Evolutionary conservation across 2,329 filamentous ascomycete genomes (phyloP).

Genomic region (Huntiella abstrusa): DNA sequence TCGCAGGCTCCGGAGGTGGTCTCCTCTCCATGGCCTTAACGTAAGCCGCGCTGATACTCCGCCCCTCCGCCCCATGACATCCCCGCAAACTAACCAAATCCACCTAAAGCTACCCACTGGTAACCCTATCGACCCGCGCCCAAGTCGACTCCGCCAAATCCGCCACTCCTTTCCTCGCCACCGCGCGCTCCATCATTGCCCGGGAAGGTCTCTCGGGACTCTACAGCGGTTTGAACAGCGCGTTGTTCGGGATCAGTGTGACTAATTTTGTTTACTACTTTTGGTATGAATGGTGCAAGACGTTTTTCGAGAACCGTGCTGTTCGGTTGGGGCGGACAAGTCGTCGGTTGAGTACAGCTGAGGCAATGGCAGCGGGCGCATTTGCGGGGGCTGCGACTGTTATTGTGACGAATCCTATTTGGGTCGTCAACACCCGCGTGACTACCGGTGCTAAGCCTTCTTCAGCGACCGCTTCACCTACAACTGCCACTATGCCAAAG

Average conservation of each 20-base stretch:
- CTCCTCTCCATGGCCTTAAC: conserved; percentile 92
- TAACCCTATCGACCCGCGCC: conserved; percentile 90
- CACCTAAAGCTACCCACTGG: conserved; percentile 65
- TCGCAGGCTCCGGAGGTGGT: conserved; percentile 82
- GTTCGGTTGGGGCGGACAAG: conserved; percentile 50
- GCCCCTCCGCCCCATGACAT: neutral
- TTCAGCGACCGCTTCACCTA: conserved; percentile 23
- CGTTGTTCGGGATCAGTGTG: conserved; percentile 90
- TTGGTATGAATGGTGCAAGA: conserved; percentile 96
- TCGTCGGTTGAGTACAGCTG: conserved; percentile 72
- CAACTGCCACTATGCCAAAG: conserved; percentile 17
- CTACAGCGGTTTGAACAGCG: conserved; percentile 83
- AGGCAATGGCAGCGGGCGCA: conserved; percentile 89
- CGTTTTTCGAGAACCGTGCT: conserved; percentile 67
- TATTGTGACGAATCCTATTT: conserved; percentile 93
- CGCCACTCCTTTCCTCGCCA: conserved; percentile 64
- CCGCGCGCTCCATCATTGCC: conserved; percentile 70
- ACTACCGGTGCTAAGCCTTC: conserved; percentile 37
- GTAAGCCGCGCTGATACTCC: conserved; percentile 26
- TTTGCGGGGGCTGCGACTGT: conserved; percentile 88
- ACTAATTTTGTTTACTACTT: conserved; percentile 99
- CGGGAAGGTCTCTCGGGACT: conserved; percentile 79
- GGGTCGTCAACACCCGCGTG: conserved; percentile 98
- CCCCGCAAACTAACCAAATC: neutral
- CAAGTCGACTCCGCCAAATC: conserved; percentile 95